Percentiles rank a stretch among this genome's conserved stretches.
Evolutionary conservation across 164 flowering plant species (phyloP).

Genomic region (Magnolia officinalis): DNA sequence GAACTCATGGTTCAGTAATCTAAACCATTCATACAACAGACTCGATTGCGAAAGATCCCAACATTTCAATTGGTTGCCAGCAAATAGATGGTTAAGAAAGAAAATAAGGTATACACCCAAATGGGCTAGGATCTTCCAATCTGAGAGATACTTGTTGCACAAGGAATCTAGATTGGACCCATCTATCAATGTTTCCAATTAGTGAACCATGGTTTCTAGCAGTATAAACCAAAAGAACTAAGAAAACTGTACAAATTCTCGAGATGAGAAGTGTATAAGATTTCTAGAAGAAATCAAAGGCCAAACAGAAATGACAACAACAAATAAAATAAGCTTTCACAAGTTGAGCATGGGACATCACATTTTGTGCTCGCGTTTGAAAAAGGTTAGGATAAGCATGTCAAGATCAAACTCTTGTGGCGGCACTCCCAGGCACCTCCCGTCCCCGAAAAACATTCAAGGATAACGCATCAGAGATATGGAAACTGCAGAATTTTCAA

Average conservation of each 20-base stretch:
- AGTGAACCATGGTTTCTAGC: neutral
- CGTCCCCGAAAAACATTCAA: neutral
- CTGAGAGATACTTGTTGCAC: no score
- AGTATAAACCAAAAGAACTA: neutral
- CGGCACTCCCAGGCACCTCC: neutral
- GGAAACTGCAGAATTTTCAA: constrained; percentile 1
- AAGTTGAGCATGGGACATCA: neutral
- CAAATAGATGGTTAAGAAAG: no score
- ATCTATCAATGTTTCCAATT: neutral
- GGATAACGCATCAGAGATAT: neutral
- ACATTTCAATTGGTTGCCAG: neutral
- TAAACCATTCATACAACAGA: neutral
- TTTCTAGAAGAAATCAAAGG: neutral
- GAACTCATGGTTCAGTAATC: neutral
- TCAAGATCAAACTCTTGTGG: neutral
- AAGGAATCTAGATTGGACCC: neutral
- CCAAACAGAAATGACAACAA: neutral
- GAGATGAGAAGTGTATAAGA: neutral
- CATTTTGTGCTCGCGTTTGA: neutral
- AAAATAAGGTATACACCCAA: no score
- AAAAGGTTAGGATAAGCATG: neutral
- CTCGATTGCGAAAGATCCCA: neutral
- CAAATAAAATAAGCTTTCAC: neutral
- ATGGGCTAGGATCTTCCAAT: no score
- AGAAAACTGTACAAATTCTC: neutral